phyloP scores from a whole-genome alignment of 371 early-diverging fungal genomes.

The Rhizopus arrhizus region DNA sequence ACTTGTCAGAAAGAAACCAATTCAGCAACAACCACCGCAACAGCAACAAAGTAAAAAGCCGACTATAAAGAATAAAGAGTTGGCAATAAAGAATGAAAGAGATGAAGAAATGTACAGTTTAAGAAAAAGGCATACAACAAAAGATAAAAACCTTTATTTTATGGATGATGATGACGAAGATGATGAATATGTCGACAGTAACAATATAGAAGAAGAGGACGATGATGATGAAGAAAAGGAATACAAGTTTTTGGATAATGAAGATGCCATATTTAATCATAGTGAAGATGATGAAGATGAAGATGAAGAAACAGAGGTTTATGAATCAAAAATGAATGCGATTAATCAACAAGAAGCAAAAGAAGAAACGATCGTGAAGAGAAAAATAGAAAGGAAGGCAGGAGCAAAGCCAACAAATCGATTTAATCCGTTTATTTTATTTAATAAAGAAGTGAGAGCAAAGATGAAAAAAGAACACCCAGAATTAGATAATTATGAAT shows the following conservation, averaged over 20 bases:
- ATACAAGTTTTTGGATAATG: not conserved
- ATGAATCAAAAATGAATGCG: not conserved
- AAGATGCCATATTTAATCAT: not conserved
- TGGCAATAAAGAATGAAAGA: too few species aligned
- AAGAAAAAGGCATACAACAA: too few species aligned
- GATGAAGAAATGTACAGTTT: too few species aligned
- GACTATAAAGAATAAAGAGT: too few species aligned
- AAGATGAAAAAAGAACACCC: constrained; percentile 10
- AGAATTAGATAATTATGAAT: constrained; percentile 10
- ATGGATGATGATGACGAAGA: too few species aligned
- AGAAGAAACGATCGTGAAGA: not conserved
- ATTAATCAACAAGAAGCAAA: not conserved
- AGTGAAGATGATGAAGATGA: not conserved
- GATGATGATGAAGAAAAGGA: not conserved
- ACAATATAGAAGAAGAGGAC: too few species aligned
- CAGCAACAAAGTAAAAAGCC: too few species aligned
- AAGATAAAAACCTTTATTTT: too few species aligned
- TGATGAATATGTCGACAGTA: too few species aligned
- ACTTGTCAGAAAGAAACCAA: too few species aligned
- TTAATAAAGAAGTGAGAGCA: constrained; percentile 19
- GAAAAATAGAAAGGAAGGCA: not conserved
- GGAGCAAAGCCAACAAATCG: constrained; percentile 13
- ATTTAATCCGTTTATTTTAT: constrained; percentile 30
- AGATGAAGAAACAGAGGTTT: not conserved
- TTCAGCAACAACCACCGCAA: too few species aligned